Percentiles rank a stretch among this genome's conserved stretches.
Evolutionary conservation across 208 protist genomes (phyloP).

Genomic region (Trypanosoma boissoni): DNA sequence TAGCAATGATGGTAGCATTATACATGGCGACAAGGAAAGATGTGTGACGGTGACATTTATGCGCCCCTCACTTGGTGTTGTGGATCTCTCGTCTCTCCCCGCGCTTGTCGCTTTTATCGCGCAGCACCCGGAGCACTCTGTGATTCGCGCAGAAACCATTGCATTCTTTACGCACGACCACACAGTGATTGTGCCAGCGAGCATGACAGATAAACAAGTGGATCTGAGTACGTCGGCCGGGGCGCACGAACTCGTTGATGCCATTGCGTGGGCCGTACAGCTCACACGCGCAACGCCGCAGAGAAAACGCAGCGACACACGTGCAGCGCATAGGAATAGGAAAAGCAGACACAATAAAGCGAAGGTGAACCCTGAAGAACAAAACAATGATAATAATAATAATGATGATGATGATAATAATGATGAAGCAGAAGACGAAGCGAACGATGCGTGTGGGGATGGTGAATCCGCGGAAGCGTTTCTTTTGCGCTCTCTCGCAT

Average conservation of each 20-base stretch:
- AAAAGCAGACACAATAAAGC: conserved; percentile 3
- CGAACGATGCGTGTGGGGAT: not conserved
- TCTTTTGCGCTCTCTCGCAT: conserved; percentile 43
- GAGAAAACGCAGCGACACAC: not conserved
- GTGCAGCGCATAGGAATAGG: not conserved
- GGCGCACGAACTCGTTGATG: conserved; percentile 64
- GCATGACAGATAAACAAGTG: conserved; percentile 68
- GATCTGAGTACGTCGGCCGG: conserved; percentile 49
- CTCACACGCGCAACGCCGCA: conserved; percentile 33
- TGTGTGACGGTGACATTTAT: conserved; percentile 32
- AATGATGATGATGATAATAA: conserved; percentile 12
- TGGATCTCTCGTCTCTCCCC: conserved; percentile 68
- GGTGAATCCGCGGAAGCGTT: conserved; percentile 17
- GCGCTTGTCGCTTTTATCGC: conserved; percentile 49
- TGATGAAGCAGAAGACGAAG: not conserved
- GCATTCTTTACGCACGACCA: conserved; percentile 32
- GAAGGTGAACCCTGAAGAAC: not conserved
- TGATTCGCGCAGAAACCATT: conserved; percentile 41
- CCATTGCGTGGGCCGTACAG: conserved; percentile 50
- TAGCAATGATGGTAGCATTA: not conserved
- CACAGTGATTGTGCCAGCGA: conserved; percentile 11
- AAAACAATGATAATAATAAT: not conserved
- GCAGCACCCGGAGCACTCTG: conserved; percentile 20
- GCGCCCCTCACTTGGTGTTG: conserved; percentile 47
- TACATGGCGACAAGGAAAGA: no score